A percentile compares a stretch with the other conserved stretches of the same genome.
Conservation (phyloP, 148 eudicot genomes). For the Rheum nobile region DNA sequence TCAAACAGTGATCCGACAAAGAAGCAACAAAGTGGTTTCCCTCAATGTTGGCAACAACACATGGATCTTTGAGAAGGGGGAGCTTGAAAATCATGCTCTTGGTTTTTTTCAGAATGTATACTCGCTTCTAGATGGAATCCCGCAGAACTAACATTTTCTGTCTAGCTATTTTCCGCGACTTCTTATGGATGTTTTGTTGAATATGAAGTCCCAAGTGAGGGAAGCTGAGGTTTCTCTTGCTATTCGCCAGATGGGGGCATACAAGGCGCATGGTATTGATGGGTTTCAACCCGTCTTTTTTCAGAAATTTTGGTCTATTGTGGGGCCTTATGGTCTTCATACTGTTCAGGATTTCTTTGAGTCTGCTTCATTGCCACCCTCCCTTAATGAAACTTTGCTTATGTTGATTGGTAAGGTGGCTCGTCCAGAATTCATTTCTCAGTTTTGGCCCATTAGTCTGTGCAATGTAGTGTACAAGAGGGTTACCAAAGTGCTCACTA, state of each 20-base stretch:
- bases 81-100: background rate
- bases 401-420: background rate
- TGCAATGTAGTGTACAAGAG: too few species aligned
- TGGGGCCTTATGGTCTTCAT: background rate
- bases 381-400: background rate
- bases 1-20: background rate
- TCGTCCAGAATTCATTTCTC: background rate
- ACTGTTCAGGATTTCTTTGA: background rate
- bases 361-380: background rate
- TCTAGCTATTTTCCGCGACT: background rate
- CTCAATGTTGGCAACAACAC: rapidly evolving
- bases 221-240: background rate
- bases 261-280: background rate
- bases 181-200: background rate
- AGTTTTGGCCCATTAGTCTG: background rate
- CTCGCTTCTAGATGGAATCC: too few species aligned
- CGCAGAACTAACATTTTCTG: too few species aligned
- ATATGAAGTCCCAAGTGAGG: background rate
- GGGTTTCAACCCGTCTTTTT: background rate
- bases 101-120: too few species aligned
- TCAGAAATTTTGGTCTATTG: background rate
- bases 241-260: background rate
- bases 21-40: background rate
- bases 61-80: background rate
- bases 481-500: background rate